These are phyloP conservation scores for Fusarium sp. DNA, from an alignment of 2,329 filamentous ascomycete genomes.

Conservation along the genomic window DNA sequence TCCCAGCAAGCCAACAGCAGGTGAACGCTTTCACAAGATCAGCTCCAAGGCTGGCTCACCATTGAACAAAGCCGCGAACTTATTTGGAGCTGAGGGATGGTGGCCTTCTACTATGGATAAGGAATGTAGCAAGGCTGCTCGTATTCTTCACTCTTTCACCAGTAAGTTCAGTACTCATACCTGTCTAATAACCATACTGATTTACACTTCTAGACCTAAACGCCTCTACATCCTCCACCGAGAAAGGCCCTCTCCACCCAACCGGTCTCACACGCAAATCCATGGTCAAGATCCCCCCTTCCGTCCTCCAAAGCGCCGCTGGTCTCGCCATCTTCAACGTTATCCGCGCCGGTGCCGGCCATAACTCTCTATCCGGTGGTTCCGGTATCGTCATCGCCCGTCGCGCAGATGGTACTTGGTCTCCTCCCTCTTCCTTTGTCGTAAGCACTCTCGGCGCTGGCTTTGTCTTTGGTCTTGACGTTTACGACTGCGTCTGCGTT, in stretches of 20 bases:
- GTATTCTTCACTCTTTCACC: constrained; percentile 80
- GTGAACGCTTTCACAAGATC: constrained; percentile 72
- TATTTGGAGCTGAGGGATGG: constrained; percentile 77
- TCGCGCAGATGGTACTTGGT: constrained; percentile 71
- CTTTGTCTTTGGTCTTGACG: constrained; percentile 77
- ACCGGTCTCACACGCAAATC: constrained; percentile 48
- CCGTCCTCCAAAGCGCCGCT: constrained; percentile 65
- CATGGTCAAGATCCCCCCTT: constrained; percentile 52
- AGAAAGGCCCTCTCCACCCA: constrained; percentile 46
- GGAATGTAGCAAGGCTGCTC: constrained; percentile 80
- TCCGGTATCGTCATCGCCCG: constrained; percentile 70
- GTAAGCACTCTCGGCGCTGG: constrained; percentile 77
- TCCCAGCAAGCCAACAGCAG: constrained; percentile 51
- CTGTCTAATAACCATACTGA: background rate
- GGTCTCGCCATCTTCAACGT: constrained; percentile 73
- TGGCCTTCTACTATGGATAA: constrained; percentile 80
- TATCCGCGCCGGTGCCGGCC: constrained; percentile 68
- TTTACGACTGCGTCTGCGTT: constrained; percentile 81
- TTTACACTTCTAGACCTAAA: constrained; percentile 34
- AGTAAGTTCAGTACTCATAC: constrained; percentile 49
- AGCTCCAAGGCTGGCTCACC: constrained; percentile 74
- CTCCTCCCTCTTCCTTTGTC: constrained; percentile 77
- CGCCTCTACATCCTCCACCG: constrained; percentile 26
- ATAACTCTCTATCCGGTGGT: constrained; percentile 67
- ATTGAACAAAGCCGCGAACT: constrained; percentile 75